phyloP scores from a whole-genome alignment of 2,329 filamentous ascomycete species.

The Phyllosticta ampelicida region DNA sequence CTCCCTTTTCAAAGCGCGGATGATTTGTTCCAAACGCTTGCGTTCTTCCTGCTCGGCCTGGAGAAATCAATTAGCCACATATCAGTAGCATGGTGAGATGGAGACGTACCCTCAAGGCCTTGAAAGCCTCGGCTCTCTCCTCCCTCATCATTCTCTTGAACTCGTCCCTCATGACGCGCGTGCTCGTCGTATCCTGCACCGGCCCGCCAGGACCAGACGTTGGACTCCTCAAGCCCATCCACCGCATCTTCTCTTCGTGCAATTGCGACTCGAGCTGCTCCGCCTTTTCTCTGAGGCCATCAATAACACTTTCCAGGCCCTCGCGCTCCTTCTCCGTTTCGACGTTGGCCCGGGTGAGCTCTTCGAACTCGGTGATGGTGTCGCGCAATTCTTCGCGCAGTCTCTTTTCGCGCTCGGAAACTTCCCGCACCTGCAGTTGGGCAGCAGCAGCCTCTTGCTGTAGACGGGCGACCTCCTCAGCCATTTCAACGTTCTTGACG shows the following conservation, averaged over 20 bases:
- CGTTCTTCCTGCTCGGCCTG: conserved; percentile 64
- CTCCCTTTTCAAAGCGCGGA: conserved; percentile 43
- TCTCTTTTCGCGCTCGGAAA: conserved; percentile 29
- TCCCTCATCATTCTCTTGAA: conserved; percentile 77
- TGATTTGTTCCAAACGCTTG: conserved; percentile 51
- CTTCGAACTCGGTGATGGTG: conserved; percentile 59
- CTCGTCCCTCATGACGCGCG: conserved; percentile 58
- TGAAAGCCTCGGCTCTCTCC: conserved; percentile 54
- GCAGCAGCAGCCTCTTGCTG: conserved; percentile 23
- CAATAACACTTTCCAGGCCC: conserved; percentile 51
- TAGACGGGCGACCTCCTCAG: conserved; percentile 26
- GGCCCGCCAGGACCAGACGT: conserved; percentile 23
- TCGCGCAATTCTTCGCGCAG: conserved; percentile 56
- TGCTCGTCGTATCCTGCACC: conserved; percentile 48
- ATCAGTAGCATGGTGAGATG: background rate
- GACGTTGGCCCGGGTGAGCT: conserved; percentile 57
- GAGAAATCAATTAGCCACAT: background rate
- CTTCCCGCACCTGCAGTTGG: conserved; percentile 25
- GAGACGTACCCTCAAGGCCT: conserved; percentile 46
- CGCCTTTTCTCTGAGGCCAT: conserved; percentile 51
- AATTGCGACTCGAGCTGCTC: conserved; percentile 54
- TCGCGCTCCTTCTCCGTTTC: conserved; percentile 63
- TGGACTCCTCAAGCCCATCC: conserved; percentile 51
- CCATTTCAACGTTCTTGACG: conserved; percentile 32
- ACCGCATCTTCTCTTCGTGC: conserved; percentile 56